phyloP scores from a whole-genome alignment of 78 protist genomes.

The Guillardia theta region DNA sequence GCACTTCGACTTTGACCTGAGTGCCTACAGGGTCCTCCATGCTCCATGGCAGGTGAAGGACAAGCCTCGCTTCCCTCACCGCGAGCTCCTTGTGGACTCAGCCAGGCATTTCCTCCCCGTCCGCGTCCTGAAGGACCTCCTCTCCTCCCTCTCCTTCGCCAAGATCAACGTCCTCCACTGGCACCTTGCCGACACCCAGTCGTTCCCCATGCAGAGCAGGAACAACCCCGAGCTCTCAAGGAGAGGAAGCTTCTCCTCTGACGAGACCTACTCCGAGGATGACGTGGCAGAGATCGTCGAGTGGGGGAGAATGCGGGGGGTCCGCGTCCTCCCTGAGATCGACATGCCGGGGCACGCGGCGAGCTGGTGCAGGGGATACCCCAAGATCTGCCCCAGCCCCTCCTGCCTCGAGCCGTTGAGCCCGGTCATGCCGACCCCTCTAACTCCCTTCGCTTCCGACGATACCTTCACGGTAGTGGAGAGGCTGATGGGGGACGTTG shows the following conservation, averaged over 20 bases:
- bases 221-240: slow-evolving; percentile 60
- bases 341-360: slow-evolving; percentile 93
- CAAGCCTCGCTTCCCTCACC: slow-evolving; percentile 80
- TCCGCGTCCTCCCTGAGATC: slow-evolving; percentile 67
- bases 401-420: slow-evolving; percentile 71
- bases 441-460: neutral
- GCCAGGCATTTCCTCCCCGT: slow-evolving; percentile 84
- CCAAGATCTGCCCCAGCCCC: slow-evolving; percentile 67
- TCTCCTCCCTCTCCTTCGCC: slow-evolving; percentile 71
- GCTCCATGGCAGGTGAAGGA: slow-evolving; percentile 55
- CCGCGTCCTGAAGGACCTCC: slow-evolving; percentile 50
- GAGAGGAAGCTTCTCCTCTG: slow-evolving; percentile 65
- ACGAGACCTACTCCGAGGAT: slow-evolving; percentile 61
- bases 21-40: neutral
- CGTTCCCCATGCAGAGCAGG: slow-evolving; percentile 77
- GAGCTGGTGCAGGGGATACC: slow-evolving; percentile 79
- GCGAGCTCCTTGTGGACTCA: slow-evolving; percentile 89
- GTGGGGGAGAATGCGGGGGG: slow-evolving; percentile 77
- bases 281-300: slow-evolving; percentile 77
- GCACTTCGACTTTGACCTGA: slow-evolving; percentile 15
- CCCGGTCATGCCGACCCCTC: neutral
- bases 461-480: neutral
- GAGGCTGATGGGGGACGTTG: neutral
- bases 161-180: slow-evolving; percentile 89
- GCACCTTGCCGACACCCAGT: slow-evolving; percentile 85